Evolutionary conservation across 2,329 filamentous ascomycete species (phyloP).

Genomic region (Nannizziopsis barbatae): DNA sequence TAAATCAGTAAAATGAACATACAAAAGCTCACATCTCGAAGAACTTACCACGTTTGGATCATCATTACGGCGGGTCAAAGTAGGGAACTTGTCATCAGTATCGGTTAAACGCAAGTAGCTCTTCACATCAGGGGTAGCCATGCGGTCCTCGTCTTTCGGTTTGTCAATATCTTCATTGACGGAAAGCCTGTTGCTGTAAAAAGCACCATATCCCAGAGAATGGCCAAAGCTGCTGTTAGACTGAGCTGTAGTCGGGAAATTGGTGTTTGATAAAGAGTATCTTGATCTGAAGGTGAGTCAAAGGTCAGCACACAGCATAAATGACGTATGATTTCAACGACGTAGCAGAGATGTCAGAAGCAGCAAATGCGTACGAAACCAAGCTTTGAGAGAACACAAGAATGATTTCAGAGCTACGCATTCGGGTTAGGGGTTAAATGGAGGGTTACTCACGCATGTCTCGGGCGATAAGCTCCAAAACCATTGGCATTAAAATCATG

Average conservation of each 20-base stretch:
- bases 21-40: not conserved
- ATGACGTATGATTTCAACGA: not conserved
- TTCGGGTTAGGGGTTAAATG: not conserved
- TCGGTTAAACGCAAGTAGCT: constrained; percentile 60
- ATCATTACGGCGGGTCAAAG: constrained; percentile 43
- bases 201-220: constrained; percentile 57
- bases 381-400: not conserved
- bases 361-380: not conserved
- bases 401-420: not conserved
- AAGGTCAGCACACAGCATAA: not conserved
- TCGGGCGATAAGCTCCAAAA: constrained; percentile 54
- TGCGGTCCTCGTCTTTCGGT: constrained; percentile 37
- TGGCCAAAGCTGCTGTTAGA: constrained; percentile 19
- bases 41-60: constrained; percentile 44
- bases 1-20: not conserved
- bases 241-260: constrained; percentile 25
- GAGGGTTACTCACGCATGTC: constrained; percentile 59
- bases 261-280: constrained; percentile 80
- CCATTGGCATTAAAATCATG: constrained; percentile 58
- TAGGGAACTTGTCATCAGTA: constrained; percentile 77
- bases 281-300: constrained; percentile 46
- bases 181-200: constrained; percentile 74
- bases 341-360: not conserved
- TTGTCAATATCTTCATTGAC: constrained; percentile 73
- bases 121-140: constrained; percentile 54